These are phyloP conservation scores for Fusarium buxicola DNA, from an alignment of 2,329 filamentous ascomycete genomes.

Conservation along the genomic window DNA sequence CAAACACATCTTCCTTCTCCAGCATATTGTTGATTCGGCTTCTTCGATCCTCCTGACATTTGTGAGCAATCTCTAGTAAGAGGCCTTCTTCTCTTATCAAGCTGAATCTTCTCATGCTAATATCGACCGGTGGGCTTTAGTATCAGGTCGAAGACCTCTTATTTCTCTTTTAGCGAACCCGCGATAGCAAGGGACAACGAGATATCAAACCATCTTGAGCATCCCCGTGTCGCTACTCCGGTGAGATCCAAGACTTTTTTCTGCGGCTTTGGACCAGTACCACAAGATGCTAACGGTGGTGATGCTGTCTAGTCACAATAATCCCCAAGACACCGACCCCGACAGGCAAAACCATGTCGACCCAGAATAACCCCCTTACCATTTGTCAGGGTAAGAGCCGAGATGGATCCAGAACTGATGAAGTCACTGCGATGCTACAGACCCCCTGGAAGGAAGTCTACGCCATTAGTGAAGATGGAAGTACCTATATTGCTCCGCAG, in stretches of 20 bases:
- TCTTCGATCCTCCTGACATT: not conserved
- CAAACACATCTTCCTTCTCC: not conserved
- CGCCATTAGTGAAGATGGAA: slow-evolving; percentile 36
- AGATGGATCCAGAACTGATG: not conserved
- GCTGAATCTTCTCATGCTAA: not conserved
- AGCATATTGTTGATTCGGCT: not conserved
- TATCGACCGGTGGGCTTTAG: not conserved
- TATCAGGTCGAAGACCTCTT: too few species aligned
- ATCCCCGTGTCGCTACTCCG: too few species aligned
- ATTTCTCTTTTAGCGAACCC: not conserved
- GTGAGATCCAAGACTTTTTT: too few species aligned
- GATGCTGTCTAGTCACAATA: too few species aligned
- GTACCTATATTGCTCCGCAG: slow-evolving; percentile 40
- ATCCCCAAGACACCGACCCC: not conserved
- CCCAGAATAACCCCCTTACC: not conserved
- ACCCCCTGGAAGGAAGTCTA: slow-evolving; percentile 35
- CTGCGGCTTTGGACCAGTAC: too few species aligned
- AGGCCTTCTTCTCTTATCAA: not conserved
- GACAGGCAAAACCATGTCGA: not conserved
- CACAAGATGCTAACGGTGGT: too few species aligned
- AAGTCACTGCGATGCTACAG: slow-evolving; percentile 21
- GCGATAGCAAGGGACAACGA: not conserved
- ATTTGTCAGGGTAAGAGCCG: not conserved
- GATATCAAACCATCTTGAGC: too few species aligned
- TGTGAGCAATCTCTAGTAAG: not conserved